phyloP scores from a whole-genome alignment of 2,329 filamentous ascomycete species.

The Scytalidium sp. region DNA sequence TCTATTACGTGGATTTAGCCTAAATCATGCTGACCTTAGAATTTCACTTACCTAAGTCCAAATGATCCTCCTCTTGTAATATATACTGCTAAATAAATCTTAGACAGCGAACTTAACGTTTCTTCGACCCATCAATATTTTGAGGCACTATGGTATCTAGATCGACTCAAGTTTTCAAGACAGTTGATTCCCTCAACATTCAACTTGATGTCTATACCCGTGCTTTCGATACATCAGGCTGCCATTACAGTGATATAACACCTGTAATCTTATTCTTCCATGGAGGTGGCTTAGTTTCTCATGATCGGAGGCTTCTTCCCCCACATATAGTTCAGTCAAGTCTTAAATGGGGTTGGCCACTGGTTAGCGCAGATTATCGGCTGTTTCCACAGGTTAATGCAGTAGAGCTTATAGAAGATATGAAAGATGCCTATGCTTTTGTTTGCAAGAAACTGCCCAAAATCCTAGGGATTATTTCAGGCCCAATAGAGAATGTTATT shows the following conservation, averaged over 20 bases:
- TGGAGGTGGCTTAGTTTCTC: slow-evolving; percentile 6
- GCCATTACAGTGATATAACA: not conserved
- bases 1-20: no score
- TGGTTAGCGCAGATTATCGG: slow-evolving; percentile 7
- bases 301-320: slow-evolving; percentile 4
- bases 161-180: slow-evolving; percentile 1
- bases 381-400: slow-evolving; percentile 5
- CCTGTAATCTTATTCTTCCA: slow-evolving; percentile 10
- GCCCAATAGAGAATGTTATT: slow-evolving; percentile 6
- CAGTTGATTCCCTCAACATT: not conserved
- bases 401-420: slow-evolving; percentile 2
- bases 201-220: slow-evolving; percentile 9
- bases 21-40: no score
- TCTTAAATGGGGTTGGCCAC: slow-evolving; percentile 6
- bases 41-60: no score
- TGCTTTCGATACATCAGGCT: not conserved
- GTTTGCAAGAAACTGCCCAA: slow-evolving; percentile 1
- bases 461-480: not conserved
- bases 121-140: no score
- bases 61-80: no score
- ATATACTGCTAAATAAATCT: no score
- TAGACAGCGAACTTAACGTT: no score
- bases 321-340: slow-evolving; percentile 7
- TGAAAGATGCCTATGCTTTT: slow-evolving; percentile 5
- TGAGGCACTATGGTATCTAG: slow-evolving; percentile 6